Evolutionary conservation across 768 basidiomycete genomes (phyloP).

Genomic region (Exidia glandulosa): DNA sequence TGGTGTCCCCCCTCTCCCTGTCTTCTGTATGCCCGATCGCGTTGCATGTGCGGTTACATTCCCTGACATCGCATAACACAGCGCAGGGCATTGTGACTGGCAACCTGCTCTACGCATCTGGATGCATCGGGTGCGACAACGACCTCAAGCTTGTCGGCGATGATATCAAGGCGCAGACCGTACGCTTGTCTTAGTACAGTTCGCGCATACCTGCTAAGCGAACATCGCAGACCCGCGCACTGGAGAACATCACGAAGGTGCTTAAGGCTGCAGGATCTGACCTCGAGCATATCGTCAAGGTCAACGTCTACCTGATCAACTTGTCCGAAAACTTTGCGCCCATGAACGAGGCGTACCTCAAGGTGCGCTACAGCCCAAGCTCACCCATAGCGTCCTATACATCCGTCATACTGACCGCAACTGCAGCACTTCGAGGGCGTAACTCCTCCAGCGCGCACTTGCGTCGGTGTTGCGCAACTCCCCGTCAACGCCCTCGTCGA

Average conservation of each 20-base stretch:
- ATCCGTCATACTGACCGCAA: background rate
- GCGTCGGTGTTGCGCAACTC: slow-evolving; percentile 43
- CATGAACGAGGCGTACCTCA: slow-evolving; percentile 29
- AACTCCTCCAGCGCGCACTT: slow-evolving; percentile 44
- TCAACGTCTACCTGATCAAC: slow-evolving; percentile 28
- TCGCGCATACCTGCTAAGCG: background rate
- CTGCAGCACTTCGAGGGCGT: slow-evolving; percentile 36
- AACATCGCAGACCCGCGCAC: slow-evolving; percentile 21
- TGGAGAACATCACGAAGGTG: slow-evolving; percentile 28
- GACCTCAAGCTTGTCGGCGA: slow-evolving; percentile 24
- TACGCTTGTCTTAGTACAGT: slow-evolving; percentile 13
- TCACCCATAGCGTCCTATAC: background rate
- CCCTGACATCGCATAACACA: slow-evolving; percentile 5
- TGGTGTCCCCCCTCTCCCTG: slow-evolving; percentile 24
- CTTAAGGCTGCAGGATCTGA: slow-evolving; percentile 28
- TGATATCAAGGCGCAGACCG: slow-evolving; percentile 27
- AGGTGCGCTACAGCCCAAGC: slow-evolving; percentile 12
- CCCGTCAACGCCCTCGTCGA: slow-evolving; percentile 46
- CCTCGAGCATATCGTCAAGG: slow-evolving; percentile 29
- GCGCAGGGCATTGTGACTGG: slow-evolving; percentile 28
- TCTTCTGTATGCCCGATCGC: slow-evolving; percentile 18
- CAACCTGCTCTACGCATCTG: slow-evolving; percentile 28
- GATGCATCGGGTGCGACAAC: slow-evolving; percentile 25
- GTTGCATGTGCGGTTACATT: too few species aligned
- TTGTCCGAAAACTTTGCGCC: slow-evolving; percentile 24